Evolutionary conservation across 495 filamentous ascomycete genomes (phyloP).

Genomic region (Podospora pseudoanserina): DNA sequence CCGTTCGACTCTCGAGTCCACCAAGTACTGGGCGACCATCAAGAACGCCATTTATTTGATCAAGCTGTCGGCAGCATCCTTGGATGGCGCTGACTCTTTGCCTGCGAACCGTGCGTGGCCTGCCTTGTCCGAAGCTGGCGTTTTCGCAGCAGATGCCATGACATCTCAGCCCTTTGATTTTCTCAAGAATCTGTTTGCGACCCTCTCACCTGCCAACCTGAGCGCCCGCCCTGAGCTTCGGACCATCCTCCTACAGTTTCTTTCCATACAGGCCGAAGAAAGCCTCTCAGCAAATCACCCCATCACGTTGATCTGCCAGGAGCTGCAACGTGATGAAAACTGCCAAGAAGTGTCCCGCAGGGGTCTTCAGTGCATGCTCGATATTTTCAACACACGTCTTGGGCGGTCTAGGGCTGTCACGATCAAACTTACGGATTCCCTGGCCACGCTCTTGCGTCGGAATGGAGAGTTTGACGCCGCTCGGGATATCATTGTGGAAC

Average conservation of each 20-base stretch:
- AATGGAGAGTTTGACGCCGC: constrained; percentile 32
- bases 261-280: constrained; percentile 26
- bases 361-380: constrained; percentile 34
- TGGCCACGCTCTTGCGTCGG: constrained; percentile 33
- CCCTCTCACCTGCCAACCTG: constrained; percentile 31
- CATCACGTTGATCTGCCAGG: constrained; percentile 30
- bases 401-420: constrained; percentile 31
- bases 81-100: constrained; percentile 16
- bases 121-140: constrained; percentile 27
- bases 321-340: constrained; percentile 26
- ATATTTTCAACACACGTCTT: constrained; percentile 31
- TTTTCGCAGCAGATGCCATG: constrained; percentile 30
- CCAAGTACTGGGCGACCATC: constrained; percentile 29
- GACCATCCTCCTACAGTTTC: constrained; percentile 28
- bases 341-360: constrained; percentile 34
- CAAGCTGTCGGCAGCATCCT: constrained; percentile 27
- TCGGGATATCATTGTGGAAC: constrained; percentile 29
- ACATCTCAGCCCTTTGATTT: constrained; percentile 33
- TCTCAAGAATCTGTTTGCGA: constrained; percentile 32
- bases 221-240: constrained; percentile 32
- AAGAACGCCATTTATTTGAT: constrained; percentile 34
- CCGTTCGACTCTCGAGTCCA: constrained; percentile 23
- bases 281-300: constrained; percentile 30
- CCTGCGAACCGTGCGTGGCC: constrained; percentile 28
- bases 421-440: constrained; percentile 34